Evolutionary conservation across 371 early-diverging fungal species (phyloP), one percentile per base, ranked within the genome.

Genomic region (Globomyces sp.): DNA sequence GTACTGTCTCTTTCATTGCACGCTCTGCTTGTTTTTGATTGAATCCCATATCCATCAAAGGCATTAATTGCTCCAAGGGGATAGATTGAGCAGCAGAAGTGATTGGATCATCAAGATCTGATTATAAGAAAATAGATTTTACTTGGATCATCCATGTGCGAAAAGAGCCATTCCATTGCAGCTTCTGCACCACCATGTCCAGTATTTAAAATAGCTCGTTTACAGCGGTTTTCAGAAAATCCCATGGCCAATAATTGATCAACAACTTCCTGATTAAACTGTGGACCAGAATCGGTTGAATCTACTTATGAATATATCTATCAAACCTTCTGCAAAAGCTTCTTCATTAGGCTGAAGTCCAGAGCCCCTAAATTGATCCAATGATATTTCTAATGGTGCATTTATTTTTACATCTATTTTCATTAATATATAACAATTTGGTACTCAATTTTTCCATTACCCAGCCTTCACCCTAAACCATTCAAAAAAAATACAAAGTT

Each of bases 121-220:
- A 44, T 36, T 62, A 49, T 24, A 24, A 24, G 24, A 24, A 24
- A n/a, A 3, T n/a, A 61, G 36, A 55, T 47, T 43, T 42, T 80
- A 81, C 88, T 86, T 50, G 95, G 84, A 75, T 95, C 96, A 34
- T 97, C 98, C 91, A 96, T 93, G 67, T 96, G 93, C 71, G 92
- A 93, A 79, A 96, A 89, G 42, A 95, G 70, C 94, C 95, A 96
- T 67, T 87, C 86, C 92, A 94, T 92, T 0, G 97, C 98, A 1
- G 81, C 77, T 44, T 97, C 97, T 0, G 90, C 84, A 2, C 90
- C 92, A 58, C 79, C 76, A 72, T 93, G 90, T 4, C 91, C 92
- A 2, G 94, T 93, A 41, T 81, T 67, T 34, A 87, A 49, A 42
- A 97, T 71, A 0, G 96, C 96, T 59, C 90, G 88, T 61, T 85